These are phyloP conservation scores for Aechmea fasciata DNA, from an alignment of 176 grass and related monocot genomes.

Conservation along the genomic window DNA sequence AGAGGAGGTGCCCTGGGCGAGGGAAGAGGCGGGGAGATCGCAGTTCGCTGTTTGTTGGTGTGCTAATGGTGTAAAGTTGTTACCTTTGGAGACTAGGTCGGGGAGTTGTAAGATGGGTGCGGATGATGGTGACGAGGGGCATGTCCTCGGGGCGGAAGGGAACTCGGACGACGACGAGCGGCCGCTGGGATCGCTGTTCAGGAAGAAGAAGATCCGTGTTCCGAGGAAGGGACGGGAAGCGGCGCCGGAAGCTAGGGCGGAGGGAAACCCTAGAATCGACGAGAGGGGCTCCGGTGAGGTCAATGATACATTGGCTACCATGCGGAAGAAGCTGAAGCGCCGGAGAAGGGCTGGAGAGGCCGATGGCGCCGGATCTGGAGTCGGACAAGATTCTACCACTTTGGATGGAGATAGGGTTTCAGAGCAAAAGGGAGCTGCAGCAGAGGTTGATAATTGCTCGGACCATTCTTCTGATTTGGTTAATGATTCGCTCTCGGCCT, in stretches of 20 bases:
- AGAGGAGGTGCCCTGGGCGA: background rate
- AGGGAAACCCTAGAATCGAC: slow-evolving; percentile 22
- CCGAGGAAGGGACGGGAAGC: slow-evolving; percentile 13
- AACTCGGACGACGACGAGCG: slow-evolving; percentile 41
- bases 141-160: slow-evolving; percentile 14
- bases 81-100: slow-evolving; percentile 10
- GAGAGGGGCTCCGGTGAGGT: slow-evolving; percentile 38
- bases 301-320: slow-evolving; percentile 77
- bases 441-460: slow-evolving; percentile 6
- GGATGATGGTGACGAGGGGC: slow-evolving; percentile 19
- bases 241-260: slow-evolving; percentile 15
- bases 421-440: slow-evolving; percentile 30
- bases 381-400: background rate
- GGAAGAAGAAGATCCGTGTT: slow-evolving; percentile 23
- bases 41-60: slow-evolving; percentile 19
- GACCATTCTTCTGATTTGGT: slow-evolving; percentile 39
- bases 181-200: slow-evolving; percentile 40
- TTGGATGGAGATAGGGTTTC: slow-evolving; percentile 1
- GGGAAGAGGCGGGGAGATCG: background rate
- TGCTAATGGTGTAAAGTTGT: slow-evolving; percentile 1
- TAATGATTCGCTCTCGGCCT: slow-evolving; percentile 47
- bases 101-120: slow-evolving; percentile 17
- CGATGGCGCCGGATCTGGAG: slow-evolving; percentile 19
- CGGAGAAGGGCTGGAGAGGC: slow-evolving; percentile 53
- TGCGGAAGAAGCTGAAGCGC: slow-evolving; percentile 78